These are phyloP conservation scores for Violaceomyces palustris DNA, from an alignment of 1,284 basidiomycete species.

Conservation along the genomic window DNA sequence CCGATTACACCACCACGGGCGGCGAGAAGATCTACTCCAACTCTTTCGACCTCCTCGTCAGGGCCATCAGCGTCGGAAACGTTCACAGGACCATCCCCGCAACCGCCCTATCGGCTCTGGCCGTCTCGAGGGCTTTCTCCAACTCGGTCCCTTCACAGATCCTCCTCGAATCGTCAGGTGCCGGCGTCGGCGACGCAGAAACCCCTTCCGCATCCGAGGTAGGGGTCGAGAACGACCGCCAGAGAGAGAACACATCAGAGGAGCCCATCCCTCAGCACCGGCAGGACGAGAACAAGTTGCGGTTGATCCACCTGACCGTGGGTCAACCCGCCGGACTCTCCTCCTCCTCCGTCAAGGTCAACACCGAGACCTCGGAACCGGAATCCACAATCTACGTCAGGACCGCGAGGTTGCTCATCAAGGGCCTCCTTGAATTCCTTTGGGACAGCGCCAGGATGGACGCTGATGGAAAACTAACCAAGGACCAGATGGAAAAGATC, in stretches of 20 bases:
- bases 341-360: constrained; percentile 23
- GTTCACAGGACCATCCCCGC: constrained; percentile 46
- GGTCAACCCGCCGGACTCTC: constrained; percentile 49
- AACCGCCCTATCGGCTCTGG: constrained; percentile 44
- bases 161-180: too few relatives aligned
- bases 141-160: too few relatives aligned
- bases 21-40: constrained; percentile 7
- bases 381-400: constrained; percentile 34
- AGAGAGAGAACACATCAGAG: too few relatives aligned
- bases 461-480: too few relatives aligned
- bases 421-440: constrained; percentile 31
- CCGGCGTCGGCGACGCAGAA: too few relatives aligned
- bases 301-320: too few relatives aligned
- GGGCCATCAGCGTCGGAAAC: constrained; percentile 42
- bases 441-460: too few relatives aligned
- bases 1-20: constrained; percentile 32
- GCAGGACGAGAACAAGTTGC: too few relatives aligned
- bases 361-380: constrained; percentile 2
- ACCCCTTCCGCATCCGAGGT: too few relatives aligned
- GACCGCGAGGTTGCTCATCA: constrained; percentile 42
- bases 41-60: constrained; percentile 36
- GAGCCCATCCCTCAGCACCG: too few relatives aligned
- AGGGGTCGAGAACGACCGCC: too few relatives aligned
- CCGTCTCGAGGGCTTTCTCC: constrained; percentile 18
- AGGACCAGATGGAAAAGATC: too few relatives aligned